Percentiles rank a stretch among this genome's conserved stretches.
Conservation (phyloP, 441 rosid species). For the Theobroma grandiflorum region DNA sequence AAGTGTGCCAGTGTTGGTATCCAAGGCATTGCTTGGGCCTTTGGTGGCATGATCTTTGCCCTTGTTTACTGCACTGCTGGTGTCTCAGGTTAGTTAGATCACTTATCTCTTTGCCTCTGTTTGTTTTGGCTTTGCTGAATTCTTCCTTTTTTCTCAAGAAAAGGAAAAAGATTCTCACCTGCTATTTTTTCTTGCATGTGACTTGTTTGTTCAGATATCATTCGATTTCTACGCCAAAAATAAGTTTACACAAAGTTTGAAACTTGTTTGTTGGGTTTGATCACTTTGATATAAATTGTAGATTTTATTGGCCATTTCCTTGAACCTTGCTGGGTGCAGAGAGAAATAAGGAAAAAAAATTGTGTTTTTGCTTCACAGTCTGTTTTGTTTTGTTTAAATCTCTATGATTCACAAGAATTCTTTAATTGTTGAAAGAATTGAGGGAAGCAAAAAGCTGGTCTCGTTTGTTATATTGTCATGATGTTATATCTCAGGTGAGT, state of each 20-base stretch:
- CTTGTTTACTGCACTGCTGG: slow-evolving; percentile 43
- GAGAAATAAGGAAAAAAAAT: neutral
- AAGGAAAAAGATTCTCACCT: neutral
- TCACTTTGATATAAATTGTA: neutral
- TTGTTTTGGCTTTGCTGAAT: neutral
- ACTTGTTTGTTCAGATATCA: neutral
- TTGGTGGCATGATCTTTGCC: slow-evolving; percentile 36
- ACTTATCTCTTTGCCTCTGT: neutral
- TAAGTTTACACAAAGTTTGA: neutral
- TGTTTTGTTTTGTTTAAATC: neutral
- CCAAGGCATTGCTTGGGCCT: slow-evolving; percentile 41
- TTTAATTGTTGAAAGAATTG: neutral
- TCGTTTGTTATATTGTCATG: neutral
- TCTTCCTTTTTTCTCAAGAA: too few species aligned
- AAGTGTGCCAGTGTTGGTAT: slow-evolving; percentile 34
- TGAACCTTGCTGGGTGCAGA: neutral
- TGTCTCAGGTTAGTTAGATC: slow-evolving; percentile 29
- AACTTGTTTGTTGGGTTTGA: neutral
- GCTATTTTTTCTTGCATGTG: neutral
- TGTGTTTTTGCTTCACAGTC: neutral
- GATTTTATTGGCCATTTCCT: neutral
- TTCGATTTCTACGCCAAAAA: neutral
- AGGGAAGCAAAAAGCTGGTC: neutral
- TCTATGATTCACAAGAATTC: neutral
- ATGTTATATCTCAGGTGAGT: neutral